Percentiles rank a stretch among this genome's conserved stretches.
Evolutionary conservation across 2,329 filamentous ascomycete genomes (phyloP).

Genomic region (Aaosphaeria arxii): DNA sequence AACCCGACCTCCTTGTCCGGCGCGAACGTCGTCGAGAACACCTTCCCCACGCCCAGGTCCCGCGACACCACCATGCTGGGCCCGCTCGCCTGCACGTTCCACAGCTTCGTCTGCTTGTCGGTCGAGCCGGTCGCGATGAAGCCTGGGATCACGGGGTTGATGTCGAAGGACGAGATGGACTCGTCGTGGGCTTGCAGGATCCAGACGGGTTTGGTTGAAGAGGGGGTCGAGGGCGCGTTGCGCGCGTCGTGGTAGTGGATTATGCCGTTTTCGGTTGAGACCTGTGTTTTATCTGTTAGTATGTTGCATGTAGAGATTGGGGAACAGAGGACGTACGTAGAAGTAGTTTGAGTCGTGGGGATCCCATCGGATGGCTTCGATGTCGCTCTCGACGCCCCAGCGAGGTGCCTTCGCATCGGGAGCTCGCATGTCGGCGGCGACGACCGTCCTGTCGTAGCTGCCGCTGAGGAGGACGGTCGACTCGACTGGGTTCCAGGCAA

Average conservation of each 20-base stretch:
- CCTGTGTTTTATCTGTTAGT: conserved; percentile 29
- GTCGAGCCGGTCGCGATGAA: conserved; percentile 92
- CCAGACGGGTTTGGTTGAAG: conserved; percentile 83
- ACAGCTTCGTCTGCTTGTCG: conserved; percentile 94
- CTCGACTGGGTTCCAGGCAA: conserved; percentile 88
- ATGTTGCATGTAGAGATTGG: no score
- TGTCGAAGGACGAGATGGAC: conserved; percentile 85
- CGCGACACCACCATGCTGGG: conserved; percentile 89
- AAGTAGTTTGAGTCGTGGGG: conserved; percentile 91
- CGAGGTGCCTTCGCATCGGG: conserved; percentile 76
- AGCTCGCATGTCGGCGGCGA: conserved; percentile 94
- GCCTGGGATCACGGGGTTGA: conserved; percentile 85
- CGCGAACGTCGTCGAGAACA: conserved; percentile 88
- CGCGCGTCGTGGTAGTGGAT: conserved; percentile 91
- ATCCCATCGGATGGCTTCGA: conserved; percentile 91
- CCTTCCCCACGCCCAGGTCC: conserved; percentile 89
- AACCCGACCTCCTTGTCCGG: conserved; percentile 90
- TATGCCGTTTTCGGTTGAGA: conserved; percentile 83
- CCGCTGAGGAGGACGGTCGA: conserved; percentile 87
- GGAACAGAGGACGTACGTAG: conserved; percentile 57
- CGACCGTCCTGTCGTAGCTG: conserved; percentile 90
- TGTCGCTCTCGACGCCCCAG: conserved; percentile 94
- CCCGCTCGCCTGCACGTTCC: conserved; percentile 76
- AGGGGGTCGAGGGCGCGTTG: conserved; percentile 68
- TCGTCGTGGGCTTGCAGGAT: conserved; percentile 93